These are phyloP conservation scores for Mortierella sp. DNA, from an alignment of 371 early-diverging fungal genomes.

Conservation along the genomic window DNA sequence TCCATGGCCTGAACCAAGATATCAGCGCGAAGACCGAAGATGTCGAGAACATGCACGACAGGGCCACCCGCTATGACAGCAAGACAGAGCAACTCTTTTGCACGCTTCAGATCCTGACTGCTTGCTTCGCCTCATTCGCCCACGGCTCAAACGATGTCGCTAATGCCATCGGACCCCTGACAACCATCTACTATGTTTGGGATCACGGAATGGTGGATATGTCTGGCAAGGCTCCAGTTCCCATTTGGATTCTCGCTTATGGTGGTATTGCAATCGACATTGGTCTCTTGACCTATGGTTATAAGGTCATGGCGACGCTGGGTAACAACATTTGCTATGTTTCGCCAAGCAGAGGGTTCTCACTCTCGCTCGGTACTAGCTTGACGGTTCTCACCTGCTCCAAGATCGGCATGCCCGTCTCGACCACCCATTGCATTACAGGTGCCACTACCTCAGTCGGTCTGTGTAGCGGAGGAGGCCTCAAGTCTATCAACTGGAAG, in stretches of 20 bases:
- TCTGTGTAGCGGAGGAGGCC: slow-evolving; percentile 75
- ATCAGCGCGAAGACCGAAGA: slow-evolving; percentile 64
- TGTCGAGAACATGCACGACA: slow-evolving; percentile 66
- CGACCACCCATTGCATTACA: slow-evolving; percentile 90
- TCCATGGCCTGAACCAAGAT: slow-evolving; percentile 68
- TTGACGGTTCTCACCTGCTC: slow-evolving; percentile 89
- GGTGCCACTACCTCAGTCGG: slow-evolving; percentile 89
- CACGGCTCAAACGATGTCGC: slow-evolving; percentile 94
- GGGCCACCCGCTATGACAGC: slow-evolving; percentile 76
- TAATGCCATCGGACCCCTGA: slow-evolving; percentile 87
- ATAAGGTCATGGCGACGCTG: slow-evolving; percentile 77
- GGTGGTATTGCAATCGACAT: slow-evolving; percentile 85
- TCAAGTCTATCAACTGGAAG: slow-evolving; percentile 84
- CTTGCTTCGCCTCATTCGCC: slow-evolving; percentile 87
- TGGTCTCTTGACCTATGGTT: slow-evolving; percentile 79
- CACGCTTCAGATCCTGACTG: slow-evolving; percentile 86
- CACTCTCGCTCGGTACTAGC: slow-evolving; percentile 83
- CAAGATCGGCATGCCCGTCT: slow-evolving; percentile 83
- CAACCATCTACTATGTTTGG: slow-evolving; percentile 80
- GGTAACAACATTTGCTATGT: slow-evolving; percentile 89
- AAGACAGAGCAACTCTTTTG: slow-evolving; percentile 87
- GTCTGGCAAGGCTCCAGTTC: slow-evolving; percentile 66
- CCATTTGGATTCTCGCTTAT: slow-evolving; percentile 82
- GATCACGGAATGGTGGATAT: slow-evolving; percentile 60
- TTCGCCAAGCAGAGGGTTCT: slow-evolving; percentile 88